These are phyloP conservation scores for Rhododendron molle DNA, from an alignment of 148 eudicot genomes.

Conservation along the genomic window DNA sequence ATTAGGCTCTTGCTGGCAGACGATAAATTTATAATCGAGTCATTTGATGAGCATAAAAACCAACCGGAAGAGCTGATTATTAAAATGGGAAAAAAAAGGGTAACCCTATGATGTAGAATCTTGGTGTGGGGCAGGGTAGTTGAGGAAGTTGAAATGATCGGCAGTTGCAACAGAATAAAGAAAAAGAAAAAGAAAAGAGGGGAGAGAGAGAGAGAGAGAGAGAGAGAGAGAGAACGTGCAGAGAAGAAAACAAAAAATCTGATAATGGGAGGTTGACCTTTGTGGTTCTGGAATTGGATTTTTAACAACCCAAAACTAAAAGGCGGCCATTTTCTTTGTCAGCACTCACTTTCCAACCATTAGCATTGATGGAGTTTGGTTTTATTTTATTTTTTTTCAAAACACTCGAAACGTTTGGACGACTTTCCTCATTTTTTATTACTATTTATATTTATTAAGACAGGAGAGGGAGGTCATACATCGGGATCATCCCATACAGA, in stretches of 20 bases:
- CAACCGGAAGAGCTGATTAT: too few relatives aligned
- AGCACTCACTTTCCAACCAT: background rate
- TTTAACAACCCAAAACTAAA: background rate
- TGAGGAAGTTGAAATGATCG: constrained; percentile 18
- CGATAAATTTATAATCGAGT: too few relatives aligned
- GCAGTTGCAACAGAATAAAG: constrained; percentile 16
- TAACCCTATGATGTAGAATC: constrained; percentile 19
- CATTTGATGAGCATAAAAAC: too few relatives aligned
- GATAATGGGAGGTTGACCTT: constrained; percentile 21
- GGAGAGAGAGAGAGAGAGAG: background rate
- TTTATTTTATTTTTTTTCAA: background rate
- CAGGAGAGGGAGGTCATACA: background rate
- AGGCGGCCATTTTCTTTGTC: constrained; percentile 14
- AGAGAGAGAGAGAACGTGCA: constrained; percentile 8
- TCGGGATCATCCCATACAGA: too few relatives aligned
- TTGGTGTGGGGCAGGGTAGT: constrained; percentile 22
- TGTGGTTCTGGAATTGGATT: constrained; percentile 10
- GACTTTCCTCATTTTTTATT: background rate
- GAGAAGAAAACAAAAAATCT: background rate
- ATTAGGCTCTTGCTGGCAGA: too few relatives aligned
- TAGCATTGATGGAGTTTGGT: background rate
- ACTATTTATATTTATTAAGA: background rate
- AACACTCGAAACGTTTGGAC: background rate
- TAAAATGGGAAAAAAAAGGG: background rate
- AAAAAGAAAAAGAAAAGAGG: background rate